Base-by-base conservation (phyloP, 805 yeast genomes). In the Myxozyma neotropica region DNA sequence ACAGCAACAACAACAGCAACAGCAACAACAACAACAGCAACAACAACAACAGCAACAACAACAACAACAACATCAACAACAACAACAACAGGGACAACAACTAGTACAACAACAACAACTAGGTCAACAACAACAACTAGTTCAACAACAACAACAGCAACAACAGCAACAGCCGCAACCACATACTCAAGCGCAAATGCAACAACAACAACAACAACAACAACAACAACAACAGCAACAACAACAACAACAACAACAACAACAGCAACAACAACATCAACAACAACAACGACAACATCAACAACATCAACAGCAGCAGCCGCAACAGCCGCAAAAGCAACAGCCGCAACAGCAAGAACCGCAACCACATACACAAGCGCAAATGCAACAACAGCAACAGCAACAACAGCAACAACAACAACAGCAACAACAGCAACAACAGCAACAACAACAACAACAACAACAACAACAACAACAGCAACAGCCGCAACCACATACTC, bases 211-310 rank as follows among this genome's bases (percentile, higher is more conserved):
- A 29, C 26, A 46, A 17, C 50, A 13, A 5, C 24, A 31, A 15
- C 5, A 19, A n/a, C n/a, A n/a, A n/a, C n/a, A n/a, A n/a, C n/a
- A n/a, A n/a, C n/a, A n/a, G n/a, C n/a, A n/a, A n/a, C n/a, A n/a
- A n/a, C n/a, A n/a, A n/a, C n/a, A n/a, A n/a, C n/a, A n/a, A n/a
- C n/a, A n/a, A n/a, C n/a, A n/a, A n/a, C n/a, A n/a, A n/a, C n/a
- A n/a, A n/a, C n/a, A n/a, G n/a, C n/a, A n/a, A n/a, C 42, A 38
- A 7, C 47, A 43, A 24, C 39, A 46, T n/a, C 39, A 46, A 19
- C 2, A 21, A 27, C 23, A 15, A 23, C 44, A 38, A 31, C 24
- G 19, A 24, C 45, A 19, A 24, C 27, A n/a, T n/a, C n/a, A n/a
- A n/a, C n/a, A n/a, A n/a, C n/a, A n/a, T n/a, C n/a, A n/a, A n/a